Conservation (phyloP, 2,329 filamentous ascomycete genomes). For the Torrubiella hemipterigena region DNA sequence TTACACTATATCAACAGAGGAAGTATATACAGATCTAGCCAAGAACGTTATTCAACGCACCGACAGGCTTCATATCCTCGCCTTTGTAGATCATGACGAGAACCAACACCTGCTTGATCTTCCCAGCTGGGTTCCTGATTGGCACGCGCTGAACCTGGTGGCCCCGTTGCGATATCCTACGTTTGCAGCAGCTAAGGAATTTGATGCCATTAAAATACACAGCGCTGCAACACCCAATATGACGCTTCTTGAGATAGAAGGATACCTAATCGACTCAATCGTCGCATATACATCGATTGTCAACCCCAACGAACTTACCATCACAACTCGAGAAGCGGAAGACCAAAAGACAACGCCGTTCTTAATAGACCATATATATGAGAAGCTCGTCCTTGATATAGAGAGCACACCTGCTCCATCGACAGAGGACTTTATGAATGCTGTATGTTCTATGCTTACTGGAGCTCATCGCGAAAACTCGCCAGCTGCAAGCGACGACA, state of each 20-base stretch:
- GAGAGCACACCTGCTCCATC: not conserved
- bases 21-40: constrained; percentile 4
- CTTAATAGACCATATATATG: constrained; percentile 4
- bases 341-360: constrained; percentile 3
- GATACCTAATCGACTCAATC: not conserved
- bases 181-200: not conserved
- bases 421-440: constrained; percentile 1
- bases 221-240: not conserved
- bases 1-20: constrained; percentile 1
- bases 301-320: constrained; percentile 4
- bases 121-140: constrained; percentile 6
- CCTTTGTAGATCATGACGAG: constrained; percentile 6
- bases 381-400: not conserved
- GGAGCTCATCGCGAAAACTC: constrained; percentile 2
- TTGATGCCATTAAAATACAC: not conserved
- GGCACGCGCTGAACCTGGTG: constrained; percentile 5
- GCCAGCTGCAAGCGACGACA: not conserved
- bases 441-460: constrained; percentile 4
- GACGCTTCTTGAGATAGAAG: constrained; percentile 1
- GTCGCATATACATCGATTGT: constrained; percentile 2
- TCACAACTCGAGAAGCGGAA: constrained; percentile 1
- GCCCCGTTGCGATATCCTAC: constrained; percentile 4
- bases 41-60: constrained; percentile 2
- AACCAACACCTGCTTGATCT: constrained; percentile 2
- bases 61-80: constrained; percentile 4